phyloP scores from a whole-genome alignment of 495 filamentous ascomycete species.

The Glonium stellatum region DNA sequence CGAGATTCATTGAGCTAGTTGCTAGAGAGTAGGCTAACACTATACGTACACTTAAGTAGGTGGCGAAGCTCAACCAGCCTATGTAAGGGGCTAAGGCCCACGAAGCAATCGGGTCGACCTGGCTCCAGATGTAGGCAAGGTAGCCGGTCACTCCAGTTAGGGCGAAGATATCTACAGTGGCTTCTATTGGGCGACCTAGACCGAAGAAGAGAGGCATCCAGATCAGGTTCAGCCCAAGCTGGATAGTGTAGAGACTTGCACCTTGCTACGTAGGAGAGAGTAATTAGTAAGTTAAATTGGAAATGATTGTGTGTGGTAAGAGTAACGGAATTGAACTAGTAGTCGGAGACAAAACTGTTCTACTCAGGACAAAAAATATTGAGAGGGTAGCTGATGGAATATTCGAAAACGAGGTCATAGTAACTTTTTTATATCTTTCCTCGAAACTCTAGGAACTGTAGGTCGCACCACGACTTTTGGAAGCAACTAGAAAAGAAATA shows the following conservation, averaged over 20 bases:
- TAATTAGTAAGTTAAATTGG: neutral
- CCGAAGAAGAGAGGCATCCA: constrained; percentile 96
- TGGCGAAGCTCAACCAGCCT: constrained; percentile 76
- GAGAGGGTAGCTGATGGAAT: too few relatives aligned
- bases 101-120: constrained; percentile 62
- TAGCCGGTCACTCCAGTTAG: constrained; percentile 63
- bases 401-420: too few relatives aligned
- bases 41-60: constrained; percentile 55
- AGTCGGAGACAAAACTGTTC: too few relatives aligned
- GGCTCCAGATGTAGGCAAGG: constrained; percentile 65
- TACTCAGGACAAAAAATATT: too few relatives aligned
- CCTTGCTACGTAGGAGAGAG: constrained; percentile 42
- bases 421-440: too few relatives aligned
- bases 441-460: too few relatives aligned
- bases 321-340: neutral
- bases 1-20: neutral
- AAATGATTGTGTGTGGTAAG: neutral
- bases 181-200: constrained; percentile 59
- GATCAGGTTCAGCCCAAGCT: constrained; percentile 73
- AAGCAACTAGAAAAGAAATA: too few relatives aligned
- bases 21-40: neutral
- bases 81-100: constrained; percentile 73
- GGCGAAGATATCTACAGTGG: constrained; percentile 66
- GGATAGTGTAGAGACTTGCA: constrained; percentile 71
- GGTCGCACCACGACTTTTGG: too few relatives aligned